Evolutionary conservation across 1,139 yeast genomes (phyloP).

Genomic region (Geotrichum klebahnii): DNA sequence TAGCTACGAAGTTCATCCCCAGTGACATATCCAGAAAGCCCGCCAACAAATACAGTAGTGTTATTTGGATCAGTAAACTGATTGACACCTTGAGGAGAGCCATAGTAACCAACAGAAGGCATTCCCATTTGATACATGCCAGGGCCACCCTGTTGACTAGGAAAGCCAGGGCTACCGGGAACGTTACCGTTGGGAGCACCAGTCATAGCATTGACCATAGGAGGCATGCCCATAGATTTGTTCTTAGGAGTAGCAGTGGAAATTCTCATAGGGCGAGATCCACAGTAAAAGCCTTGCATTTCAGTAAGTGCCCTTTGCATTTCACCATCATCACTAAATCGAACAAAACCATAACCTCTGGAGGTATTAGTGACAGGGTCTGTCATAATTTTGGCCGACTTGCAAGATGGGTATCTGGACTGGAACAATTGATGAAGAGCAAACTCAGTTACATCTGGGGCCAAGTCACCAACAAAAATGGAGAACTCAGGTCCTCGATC

Average conservation of each 20-base stretch:
- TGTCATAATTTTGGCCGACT: conserved; percentile 81
- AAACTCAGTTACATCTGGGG: conserved; percentile 71
- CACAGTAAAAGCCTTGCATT: conserved; percentile 76
- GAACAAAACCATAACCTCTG: conserved; percentile 89
- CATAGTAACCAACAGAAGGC: conserved; percentile 36
- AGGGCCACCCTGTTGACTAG: conserved; percentile 19
- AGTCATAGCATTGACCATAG: conserved; percentile 12
- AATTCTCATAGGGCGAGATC: conserved; percentile 73
- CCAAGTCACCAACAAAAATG: conserved; percentile 81
- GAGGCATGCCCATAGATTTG: conserved; percentile 35
- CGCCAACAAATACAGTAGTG: conserved; percentile 94
- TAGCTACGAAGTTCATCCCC: conserved; percentile 71
- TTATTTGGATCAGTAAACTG: conserved; percentile 73
- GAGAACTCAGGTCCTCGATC: conserved; percentile 57
- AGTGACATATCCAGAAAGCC: conserved; percentile 67
- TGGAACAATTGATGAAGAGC: conserved; percentile 66
- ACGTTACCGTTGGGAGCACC: conserved; percentile 15
- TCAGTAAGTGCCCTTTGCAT: conserved; percentile 71
- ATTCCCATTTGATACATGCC: conserved; percentile 28
- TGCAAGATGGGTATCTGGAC: conserved; percentile 65
- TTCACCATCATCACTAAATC: conserved; percentile 67
- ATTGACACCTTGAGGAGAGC: conserved; percentile 42
- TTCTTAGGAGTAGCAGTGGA: conserved; percentile 69
- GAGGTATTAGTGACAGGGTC: conserved; percentile 73
- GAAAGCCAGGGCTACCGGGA: conserved; percentile 15